These are phyloP conservation scores for Thermomucor indicae-seudaticae DNA, from an alignment of 371 early-diverging fungal species.

Conservation along the genomic window DNA sequence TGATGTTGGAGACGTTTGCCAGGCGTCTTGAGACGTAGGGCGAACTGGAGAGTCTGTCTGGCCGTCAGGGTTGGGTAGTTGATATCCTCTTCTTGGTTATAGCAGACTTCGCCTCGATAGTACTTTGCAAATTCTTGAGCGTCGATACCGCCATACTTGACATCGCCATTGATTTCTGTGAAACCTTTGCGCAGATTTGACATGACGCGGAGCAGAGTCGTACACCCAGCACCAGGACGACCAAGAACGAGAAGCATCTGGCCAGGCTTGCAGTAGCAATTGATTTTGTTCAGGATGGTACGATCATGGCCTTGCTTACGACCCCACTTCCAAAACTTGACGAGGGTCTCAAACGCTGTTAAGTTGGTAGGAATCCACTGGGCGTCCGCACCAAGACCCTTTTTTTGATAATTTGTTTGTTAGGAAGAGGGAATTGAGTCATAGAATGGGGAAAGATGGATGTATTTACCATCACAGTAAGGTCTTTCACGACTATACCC, in stretches of 20 bases:
- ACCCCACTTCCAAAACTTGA: slow-evolving; percentile 23
- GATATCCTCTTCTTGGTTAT: slow-evolving; percentile 47
- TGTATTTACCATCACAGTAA: slow-evolving; percentile 35
- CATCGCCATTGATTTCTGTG: slow-evolving; percentile 35
- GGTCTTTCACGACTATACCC: slow-evolving; percentile 42
- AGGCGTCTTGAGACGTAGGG: slow-evolving; percentile 41
- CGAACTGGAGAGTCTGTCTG: slow-evolving; percentile 45
- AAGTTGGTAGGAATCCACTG: slow-evolving; percentile 22
- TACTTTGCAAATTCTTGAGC: slow-evolving; percentile 26
- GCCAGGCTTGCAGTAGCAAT: slow-evolving; percentile 56
- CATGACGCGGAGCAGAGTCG: slow-evolving; percentile 59
- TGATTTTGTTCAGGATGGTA: slow-evolving; percentile 44
- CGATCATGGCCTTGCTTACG: slow-evolving; percentile 6
- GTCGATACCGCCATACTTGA: slow-evolving; percentile 38
- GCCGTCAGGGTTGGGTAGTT: slow-evolving; percentile 47
- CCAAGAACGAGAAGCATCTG: slow-evolving; percentile 72
- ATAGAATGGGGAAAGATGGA: neutral
- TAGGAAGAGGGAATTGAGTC: neutral
- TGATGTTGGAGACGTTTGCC: slow-evolving; percentile 32
- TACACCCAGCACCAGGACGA: slow-evolving; percentile 67
- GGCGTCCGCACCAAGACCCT: slow-evolving; percentile 35
- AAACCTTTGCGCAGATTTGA: slow-evolving; percentile 57
- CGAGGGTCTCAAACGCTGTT: neutral
- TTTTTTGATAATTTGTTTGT: neutral
- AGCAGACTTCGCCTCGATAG: slow-evolving; percentile 38